Conservation (phyloP, 148 eudicot species). For the Rhododendron mucronatum region DNA sequence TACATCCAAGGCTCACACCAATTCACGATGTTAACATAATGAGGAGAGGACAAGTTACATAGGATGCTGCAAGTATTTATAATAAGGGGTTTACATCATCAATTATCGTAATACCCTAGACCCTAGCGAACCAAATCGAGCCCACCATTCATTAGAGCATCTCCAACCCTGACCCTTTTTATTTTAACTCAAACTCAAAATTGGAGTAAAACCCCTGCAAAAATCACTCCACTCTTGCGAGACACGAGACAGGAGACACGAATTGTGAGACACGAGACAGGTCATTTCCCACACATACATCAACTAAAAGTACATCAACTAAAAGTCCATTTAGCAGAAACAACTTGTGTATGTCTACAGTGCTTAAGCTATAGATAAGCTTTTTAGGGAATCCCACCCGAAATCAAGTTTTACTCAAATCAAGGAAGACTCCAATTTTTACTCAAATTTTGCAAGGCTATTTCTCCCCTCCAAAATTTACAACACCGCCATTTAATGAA, state of each 20-base stretch:
- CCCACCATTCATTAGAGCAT: not conserved
- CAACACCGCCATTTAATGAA: not conserved
- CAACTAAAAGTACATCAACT: too few species aligned
- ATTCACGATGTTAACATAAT: too few species aligned
- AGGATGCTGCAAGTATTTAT: not conserved
- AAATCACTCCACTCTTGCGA: not conserved
- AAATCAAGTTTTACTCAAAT: not conserved
- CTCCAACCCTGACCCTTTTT: not conserved
- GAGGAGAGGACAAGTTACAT: not conserved
- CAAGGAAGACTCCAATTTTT: not conserved
- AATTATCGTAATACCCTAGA: not conserved
- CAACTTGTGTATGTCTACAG: too few species aligned
- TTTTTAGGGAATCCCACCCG: too few species aligned
- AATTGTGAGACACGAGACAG: too few species aligned
- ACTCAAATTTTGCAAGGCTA: not conserved
- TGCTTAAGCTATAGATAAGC: too few species aligned
- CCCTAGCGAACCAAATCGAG: not conserved
- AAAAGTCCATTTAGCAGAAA: too few species aligned
- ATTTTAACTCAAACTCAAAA: not conserved
- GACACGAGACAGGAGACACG: too few species aligned
- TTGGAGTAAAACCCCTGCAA: not conserved
- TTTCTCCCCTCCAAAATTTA: not conserved
- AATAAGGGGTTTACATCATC: not conserved
- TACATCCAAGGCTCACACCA: not conserved
- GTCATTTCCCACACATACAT: too few species aligned